phyloP scores from a whole-genome alignment of 306 rosid species.

The Castanea mollissima region DNA sequence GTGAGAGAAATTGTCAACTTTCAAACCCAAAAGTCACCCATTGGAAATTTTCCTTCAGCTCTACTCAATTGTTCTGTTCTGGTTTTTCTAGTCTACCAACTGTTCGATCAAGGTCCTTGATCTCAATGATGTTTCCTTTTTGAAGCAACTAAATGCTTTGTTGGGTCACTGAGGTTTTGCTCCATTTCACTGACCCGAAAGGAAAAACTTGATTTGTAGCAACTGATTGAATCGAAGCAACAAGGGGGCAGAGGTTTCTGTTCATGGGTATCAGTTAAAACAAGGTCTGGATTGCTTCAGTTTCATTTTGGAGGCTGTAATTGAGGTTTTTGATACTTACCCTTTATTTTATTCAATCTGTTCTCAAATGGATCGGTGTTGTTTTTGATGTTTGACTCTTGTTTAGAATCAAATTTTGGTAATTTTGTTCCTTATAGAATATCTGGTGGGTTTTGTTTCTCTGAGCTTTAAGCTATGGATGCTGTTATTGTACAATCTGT shows the following conservation, averaged over 20 bases:
- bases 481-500: constrained; percentile 17
- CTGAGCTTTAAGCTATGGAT: constrained; percentile 28
- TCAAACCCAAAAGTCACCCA: constrained; percentile 1
- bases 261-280: constrained; percentile 17
- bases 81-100: constrained; percentile 26
- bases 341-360: constrained; percentile 18
- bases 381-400: constrained; percentile 5
- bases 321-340: constrained; percentile 44
- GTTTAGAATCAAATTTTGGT: constrained; percentile 2
- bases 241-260: constrained; percentile 22
- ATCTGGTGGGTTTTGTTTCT: neutral
- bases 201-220: constrained; percentile 8
- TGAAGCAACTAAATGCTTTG: constrained; percentile 10
- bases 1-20: neutral
- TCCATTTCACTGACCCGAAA: constrained; percentile 1
- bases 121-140: constrained; percentile 1
- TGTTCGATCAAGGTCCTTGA: constrained; percentile 10
- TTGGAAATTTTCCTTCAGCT: constrained; percentile 7
- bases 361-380: constrained; percentile 23
- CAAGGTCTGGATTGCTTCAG: constrained; percentile 36
- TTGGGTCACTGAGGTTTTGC: constrained; percentile 16
- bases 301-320: constrained; percentile 26
- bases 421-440: constrained; percentile 1
- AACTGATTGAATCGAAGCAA: constrained; percentile 17
- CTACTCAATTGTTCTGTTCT: neutral